Evolutionary conservation across 768 basidiomycete species (phyloP).

Genomic region (Chalciporus piperatus): DNA sequence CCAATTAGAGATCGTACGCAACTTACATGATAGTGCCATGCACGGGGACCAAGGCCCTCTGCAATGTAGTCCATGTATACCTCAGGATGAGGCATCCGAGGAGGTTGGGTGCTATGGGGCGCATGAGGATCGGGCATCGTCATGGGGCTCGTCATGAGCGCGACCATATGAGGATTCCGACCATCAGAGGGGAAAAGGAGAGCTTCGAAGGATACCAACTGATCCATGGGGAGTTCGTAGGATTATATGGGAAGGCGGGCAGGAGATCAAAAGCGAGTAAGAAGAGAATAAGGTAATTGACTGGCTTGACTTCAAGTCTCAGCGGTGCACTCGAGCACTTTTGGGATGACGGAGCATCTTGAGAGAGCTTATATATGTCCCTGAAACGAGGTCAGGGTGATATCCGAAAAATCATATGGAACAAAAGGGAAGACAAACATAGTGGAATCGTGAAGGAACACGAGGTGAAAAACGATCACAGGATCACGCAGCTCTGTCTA

Average conservation of each 20-base stretch:
- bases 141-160: conserved; percentile 68
- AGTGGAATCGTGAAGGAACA: conserved; percentile 30
- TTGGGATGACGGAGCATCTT: conserved; percentile 14
- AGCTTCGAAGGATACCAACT: conserved; percentile 60
- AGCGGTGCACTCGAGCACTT: conserved; percentile 23
- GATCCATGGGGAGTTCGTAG: conserved; percentile 50
- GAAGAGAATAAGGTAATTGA: conserved; percentile 19
- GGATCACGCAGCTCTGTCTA: conserved; percentile 10
- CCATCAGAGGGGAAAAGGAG: conserved; percentile 78
- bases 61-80: conserved; percentile 85
- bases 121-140: conserved; percentile 43
- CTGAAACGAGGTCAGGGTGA: conserved; percentile 42
- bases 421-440: conserved; percentile 24
- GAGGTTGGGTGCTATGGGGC: conserved; percentile 42
- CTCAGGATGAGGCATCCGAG: conserved; percentile 79
- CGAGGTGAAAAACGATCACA: conserved; percentile 33
- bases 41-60: conserved; percentile 61
- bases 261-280: conserved; percentile 18
- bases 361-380: conserved; percentile 28
- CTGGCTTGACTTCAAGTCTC: conserved; percentile 14
- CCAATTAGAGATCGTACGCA: conserved; percentile 11
- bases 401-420: conserved; percentile 22
- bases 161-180: conserved; percentile 68
- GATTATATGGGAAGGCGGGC: conserved; percentile 7
- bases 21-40: conserved; percentile 72